A percentile compares a stretch with the other conserved stretches of the same genome.
Evolutionary conservation across 257 asterid genomes (phyloP).

Genomic region (Primulina tabacum): DNA sequence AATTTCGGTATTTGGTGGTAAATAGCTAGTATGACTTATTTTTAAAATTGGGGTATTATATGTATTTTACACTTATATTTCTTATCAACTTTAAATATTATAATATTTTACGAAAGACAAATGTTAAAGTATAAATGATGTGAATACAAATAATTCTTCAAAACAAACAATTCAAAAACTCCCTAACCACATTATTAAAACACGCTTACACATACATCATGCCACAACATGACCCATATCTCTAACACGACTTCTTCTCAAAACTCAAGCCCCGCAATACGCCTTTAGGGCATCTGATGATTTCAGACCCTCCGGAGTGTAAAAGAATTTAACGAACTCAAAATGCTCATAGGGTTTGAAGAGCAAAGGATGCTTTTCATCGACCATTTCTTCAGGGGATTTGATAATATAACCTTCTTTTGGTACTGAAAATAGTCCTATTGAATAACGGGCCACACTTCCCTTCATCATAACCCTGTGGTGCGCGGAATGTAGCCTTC

Average conservation of each 20-base stretch:
- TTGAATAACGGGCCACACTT: conserved; percentile 38
- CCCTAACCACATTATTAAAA: too few species aligned
- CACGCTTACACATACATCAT: not conserved
- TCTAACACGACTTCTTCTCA: too few species aligned
- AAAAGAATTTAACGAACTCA: conserved; percentile 38
- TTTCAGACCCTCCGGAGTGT: conserved; percentile 33
- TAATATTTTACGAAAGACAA: too few species aligned
- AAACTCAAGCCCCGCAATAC: conserved; percentile 38
- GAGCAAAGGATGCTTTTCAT: conserved; percentile 49
- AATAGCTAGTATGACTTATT: too few species aligned
- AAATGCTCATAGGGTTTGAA: conserved; percentile 50
- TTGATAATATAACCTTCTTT: conserved; percentile 35
- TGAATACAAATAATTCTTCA: too few species aligned
- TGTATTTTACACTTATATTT: too few species aligned
- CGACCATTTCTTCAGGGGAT: conserved; percentile 47
- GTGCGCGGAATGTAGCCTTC: conserved; percentile 37
- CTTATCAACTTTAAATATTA: too few species aligned
- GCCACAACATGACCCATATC: too few species aligned
- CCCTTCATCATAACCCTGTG: conserved; percentile 57
- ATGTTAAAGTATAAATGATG: too few species aligned
- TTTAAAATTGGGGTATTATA: too few species aligned
- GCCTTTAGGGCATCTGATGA: conserved; percentile 37
- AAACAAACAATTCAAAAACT: too few species aligned
- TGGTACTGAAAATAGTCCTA: conserved; percentile 39
- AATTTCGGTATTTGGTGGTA: too few species aligned